Evolutionary conservation across 495 filamentous ascomycete species (phyloP).

Genomic region (Bacidia gigantensis): DNA sequence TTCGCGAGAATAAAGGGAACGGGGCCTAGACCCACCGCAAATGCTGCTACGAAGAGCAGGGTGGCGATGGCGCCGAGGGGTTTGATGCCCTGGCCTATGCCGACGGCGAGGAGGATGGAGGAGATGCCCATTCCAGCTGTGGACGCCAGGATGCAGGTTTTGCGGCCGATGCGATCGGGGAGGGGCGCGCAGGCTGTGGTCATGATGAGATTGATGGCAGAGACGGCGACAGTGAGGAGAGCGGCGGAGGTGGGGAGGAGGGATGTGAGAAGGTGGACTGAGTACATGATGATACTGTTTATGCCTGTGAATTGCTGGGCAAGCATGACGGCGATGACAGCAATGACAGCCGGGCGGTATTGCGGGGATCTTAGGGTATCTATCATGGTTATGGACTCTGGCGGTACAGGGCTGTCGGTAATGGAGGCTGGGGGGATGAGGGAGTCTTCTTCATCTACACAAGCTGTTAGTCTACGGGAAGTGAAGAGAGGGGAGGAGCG

Average conservation of each 20-base stretch:
- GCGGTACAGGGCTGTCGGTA: slow-evolving; percentile 13
- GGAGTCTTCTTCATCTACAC: slow-evolving; percentile 31
- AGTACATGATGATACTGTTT: slow-evolving; percentile 98
- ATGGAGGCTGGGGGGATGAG: slow-evolving; percentile 29
- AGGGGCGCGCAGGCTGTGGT: slow-evolving; percentile 70
- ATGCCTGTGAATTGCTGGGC: slow-evolving; percentile 86
- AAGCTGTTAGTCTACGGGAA: not conserved
- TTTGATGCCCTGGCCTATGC: slow-evolving; percentile 54
- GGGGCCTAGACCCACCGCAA: slow-evolving; percentile 83
- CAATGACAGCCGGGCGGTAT: slow-evolving; percentile 64
- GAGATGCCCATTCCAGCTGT: slow-evolving; percentile 71
- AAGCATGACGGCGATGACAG: slow-evolving; percentile 82
- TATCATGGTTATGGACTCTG: slow-evolving; percentile 47
- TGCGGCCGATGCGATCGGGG: slow-evolving; percentile 76
- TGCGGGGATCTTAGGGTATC: slow-evolving; percentile 47
- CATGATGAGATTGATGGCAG: slow-evolving; percentile 69
- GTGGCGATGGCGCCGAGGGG: slow-evolving; percentile 66
- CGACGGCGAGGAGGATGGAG: slow-evolving; percentile 58
- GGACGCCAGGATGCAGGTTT: slow-evolving; percentile 63
- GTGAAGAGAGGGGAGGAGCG: too few species aligned
- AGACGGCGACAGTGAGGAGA: slow-evolving; percentile 71
- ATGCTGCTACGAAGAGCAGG: slow-evolving; percentile 72
- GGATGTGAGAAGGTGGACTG: slow-evolving; percentile 67
- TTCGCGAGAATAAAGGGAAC: slow-evolving; percentile 88
- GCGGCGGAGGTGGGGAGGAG: slow-evolving; percentile 67